A percentile compares a stretch with the other conserved stretches of the same genome.
These are phyloP conservation scores for Penicillium sp. DNA, from an alignment of 2,329 filamentous ascomycete species.

Conservation along the genomic window DNA sequence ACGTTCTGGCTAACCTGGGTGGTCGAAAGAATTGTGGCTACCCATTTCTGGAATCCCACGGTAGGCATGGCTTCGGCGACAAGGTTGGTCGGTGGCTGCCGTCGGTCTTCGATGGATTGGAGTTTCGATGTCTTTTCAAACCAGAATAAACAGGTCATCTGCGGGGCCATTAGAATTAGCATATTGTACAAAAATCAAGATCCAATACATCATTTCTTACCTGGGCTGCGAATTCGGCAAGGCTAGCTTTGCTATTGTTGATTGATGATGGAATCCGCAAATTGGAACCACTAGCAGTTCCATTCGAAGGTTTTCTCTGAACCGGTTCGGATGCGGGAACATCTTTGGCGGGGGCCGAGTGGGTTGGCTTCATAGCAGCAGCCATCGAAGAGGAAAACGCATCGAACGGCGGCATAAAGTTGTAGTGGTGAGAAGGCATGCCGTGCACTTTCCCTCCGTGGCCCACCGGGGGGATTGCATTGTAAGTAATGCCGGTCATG, in stretches of 20 bases:
- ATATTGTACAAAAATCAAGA: background rate
- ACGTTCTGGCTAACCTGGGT: conserved; percentile 97
- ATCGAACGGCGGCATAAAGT: conserved; percentile 23
- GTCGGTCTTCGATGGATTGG: conserved; percentile 66
- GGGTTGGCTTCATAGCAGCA: conserved; percentile 23
- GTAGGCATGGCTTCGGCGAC: conserved; percentile 73
- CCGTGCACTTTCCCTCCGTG: conserved; percentile 34
- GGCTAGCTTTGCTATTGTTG: conserved; percentile 70
- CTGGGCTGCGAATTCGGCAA: conserved; percentile 82
- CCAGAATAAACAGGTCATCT: conserved; percentile 98
- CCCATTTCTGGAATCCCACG: conserved; percentile 88
- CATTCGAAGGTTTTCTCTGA: conserved; percentile 28
- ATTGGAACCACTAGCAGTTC: conserved; percentile 48
- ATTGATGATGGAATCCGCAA: conserved; percentile 75
- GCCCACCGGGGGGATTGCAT: conserved; percentile 29
- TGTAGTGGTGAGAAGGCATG: conserved; percentile 27
- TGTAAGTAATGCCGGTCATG: conserved; percentile 44
- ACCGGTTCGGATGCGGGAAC: conserved; percentile 18
- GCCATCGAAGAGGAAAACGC: conserved; percentile 22
- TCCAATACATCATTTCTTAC: conserved; percentile 44
- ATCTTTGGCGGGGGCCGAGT: conserved; percentile 25
- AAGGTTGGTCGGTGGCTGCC: conserved; percentile 54
- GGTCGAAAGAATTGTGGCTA: conserved; percentile 82
- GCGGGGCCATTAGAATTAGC: background rate
- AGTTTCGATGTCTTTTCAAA: conserved; percentile 86